Evolutionary conservation across 768 basidiomycete genomes (phyloP), one percentile per base, ranked within the genome.

Genomic region (Lyophyllum semitale): DNA sequence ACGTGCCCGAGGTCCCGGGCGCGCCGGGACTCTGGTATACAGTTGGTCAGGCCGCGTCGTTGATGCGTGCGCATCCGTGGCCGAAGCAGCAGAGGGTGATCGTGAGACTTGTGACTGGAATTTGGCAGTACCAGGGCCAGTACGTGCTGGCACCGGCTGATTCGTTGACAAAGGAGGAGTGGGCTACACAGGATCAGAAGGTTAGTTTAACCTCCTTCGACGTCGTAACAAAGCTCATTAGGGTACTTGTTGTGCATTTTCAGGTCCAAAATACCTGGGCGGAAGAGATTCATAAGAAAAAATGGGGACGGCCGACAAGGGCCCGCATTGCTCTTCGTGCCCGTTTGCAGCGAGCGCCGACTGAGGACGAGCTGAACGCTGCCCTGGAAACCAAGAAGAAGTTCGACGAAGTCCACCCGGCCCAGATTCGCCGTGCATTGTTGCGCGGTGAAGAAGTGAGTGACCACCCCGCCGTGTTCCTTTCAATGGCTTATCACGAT

Each of bases 1-100:
- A 73, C 20, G 74, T 68, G 9, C 77, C 74, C 1, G 55, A 70
- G 48, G 37, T 69, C 13, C 71, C 74, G 0, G 75, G 76, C 0
- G 64, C 66, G 0, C 68, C 67, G 0, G 76, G 77, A 0, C 53
- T 78, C 0, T 71, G 59, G 51, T 73, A 74, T 29, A 46, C 48
- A 11, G 23, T 54, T 15, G 55, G 37, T 5, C 48, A 49, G 27
- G 32, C 11, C 20, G 20, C 8, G 29, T 38, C 22, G 6, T 30
- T 54, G 9, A 12, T 11, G 4, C 40, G 38, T n/a, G 44, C 49
- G n/a, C 15, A 56, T 26, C 41, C 45, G 6, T 53, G 54, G 50
- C 4, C 35, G 3, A 47, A 55, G 27, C 22, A 22, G 9, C 42
- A 40, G 18, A 41, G 60, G 38, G 47, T 59, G 1, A 5, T 62